Base-by-base conservation (phyloP, 2,329 filamentous ascomycete genomes). In the Sporothrix brunneoviolacea region DNA sequence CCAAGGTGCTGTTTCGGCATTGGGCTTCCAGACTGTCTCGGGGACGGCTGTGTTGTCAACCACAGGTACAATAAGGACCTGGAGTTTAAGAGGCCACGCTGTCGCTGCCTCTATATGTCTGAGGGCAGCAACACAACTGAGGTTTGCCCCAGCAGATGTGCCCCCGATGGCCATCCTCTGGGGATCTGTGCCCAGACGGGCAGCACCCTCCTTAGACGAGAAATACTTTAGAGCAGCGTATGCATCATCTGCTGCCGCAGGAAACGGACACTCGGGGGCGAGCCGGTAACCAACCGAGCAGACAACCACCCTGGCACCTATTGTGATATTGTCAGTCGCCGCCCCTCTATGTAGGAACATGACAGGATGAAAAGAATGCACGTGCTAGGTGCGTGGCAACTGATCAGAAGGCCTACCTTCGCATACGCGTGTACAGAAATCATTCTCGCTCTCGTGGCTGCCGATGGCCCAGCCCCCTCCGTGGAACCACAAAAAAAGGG, bases 391-490 rank as follows among this genome's bases (percentile, higher is more conserved):
- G 5, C 32, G 32, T 16, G 32, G 32, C 32, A 7, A 5, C 32
- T 15, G 41, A 4, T 8, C n/a, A 28, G 10, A n/a, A 7, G 21
- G 5, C 38, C 36, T 52, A 53, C 55, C 37, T 40, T 62, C 50
- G 43, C 65, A 69, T 8, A 64, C 52, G 43, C 60, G 59, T 4
- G 61, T 64, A 39, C 63, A 62, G 33, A 68, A 62, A 30, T 64
- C 65, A 9, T 62, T 63, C 8, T 66, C 65, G 46, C 59, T 67
- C 7, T 59, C 59, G 6, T 68, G 44, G 3, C 62, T 62, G 1
- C 68, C 68, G 46, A 67, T 59, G 4, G 63, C 67, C 67, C 67
- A 70, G 3, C 67, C 68, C 5, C 68, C 68, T 19, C 68, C 68
- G 39, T 70, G 68, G 21, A 64, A 65, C 68, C 67, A 70, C 8